Conservation (phyloP, 257 asterid species). For the Solanum habrochaites region DNA sequence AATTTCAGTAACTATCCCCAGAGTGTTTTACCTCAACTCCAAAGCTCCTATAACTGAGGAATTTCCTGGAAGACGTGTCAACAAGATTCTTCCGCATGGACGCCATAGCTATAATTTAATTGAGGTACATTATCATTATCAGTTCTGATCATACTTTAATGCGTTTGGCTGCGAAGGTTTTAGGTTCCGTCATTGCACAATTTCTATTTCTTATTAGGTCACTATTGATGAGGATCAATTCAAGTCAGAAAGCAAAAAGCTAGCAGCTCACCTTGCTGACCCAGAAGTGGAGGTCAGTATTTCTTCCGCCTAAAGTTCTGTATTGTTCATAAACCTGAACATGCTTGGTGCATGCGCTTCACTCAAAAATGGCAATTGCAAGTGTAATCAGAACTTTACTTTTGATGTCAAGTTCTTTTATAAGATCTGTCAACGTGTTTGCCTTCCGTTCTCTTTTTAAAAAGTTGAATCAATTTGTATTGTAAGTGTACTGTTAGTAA, state of each 20-base stretch:
- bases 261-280: slow-evolving; percentile 94
- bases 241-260: slow-evolving; percentile 74
- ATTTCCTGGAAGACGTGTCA: slow-evolving; percentile 89
- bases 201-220: slow-evolving; percentile 35
- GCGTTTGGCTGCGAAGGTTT: neutral
- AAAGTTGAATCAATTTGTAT: neutral
- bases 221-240: slow-evolving; percentile 81
- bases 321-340: neutral
- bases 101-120: slow-evolving; percentile 69
- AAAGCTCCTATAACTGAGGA: slow-evolving; percentile 94
- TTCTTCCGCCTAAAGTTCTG: neutral
- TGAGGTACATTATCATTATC: slow-evolving; percentile 39
- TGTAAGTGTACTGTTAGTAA: neutral
- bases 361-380: neutral
- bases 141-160: neutral
- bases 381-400: neutral
- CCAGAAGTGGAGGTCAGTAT: slow-evolving; percentile 89
- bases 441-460: neutral
- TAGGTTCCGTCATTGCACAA: neutral
- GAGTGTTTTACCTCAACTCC: slow-evolving; percentile 87
- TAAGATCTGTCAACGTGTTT: neutral
- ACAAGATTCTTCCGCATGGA: slow-evolving; percentile 93
- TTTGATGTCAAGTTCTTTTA: neutral
- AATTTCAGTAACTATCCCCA: slow-evolving; percentile 62
- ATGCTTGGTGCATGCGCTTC: slow-evolving; percentile 1